Percentiles rank a stretch among this genome's conserved stretches.
Evolutionary conservation across 345 rosid genomes (phyloP).

Genomic region (Gossypium stocksii): DNA sequence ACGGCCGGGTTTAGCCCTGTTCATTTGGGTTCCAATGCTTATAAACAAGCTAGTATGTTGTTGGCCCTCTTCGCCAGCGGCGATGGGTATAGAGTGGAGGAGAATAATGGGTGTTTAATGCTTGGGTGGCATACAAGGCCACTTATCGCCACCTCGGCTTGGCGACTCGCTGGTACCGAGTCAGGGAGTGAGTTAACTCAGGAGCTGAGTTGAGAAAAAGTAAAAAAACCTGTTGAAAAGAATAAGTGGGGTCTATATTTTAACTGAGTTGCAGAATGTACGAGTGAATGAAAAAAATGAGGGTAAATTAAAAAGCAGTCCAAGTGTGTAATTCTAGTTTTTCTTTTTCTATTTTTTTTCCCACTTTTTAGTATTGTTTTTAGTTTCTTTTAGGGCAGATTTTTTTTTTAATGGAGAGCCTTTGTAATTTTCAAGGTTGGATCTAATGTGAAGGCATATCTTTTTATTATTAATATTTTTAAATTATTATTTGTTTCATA

Average conservation of each 20-base stretch:
- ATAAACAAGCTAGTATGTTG: slow-evolving; percentile 81
- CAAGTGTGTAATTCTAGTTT: slow-evolving; percentile 19
- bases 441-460: background rate
- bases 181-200: slow-evolving; percentile 5
- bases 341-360: background rate
- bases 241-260: background rate
- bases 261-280: background rate
- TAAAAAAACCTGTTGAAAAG: background rate
- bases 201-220: background rate
- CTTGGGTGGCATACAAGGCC: slow-evolving; percentile 95
- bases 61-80: slow-evolving; percentile 73
- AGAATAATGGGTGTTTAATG: slow-evolving; percentile 70
- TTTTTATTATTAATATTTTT: too few relatives aligned
- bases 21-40: slow-evolving; percentile 84
- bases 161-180: slow-evolving; percentile 42
- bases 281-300: background rate
- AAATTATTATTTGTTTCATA: background rate
- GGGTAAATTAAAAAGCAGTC: background rate
- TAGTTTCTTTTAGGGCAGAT: background rate
- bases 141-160: slow-evolving; percentile 87
- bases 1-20: slow-evolving; percentile 61
- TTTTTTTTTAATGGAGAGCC: slow-evolving; percentile 1
- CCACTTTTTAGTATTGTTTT: background rate
- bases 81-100: slow-evolving; percentile 87
- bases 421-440: slow-evolving; percentile 3